Conservation (phyloP, 192 early-diverging fungal species). For the Paraglomus brasilianum region DNA sequence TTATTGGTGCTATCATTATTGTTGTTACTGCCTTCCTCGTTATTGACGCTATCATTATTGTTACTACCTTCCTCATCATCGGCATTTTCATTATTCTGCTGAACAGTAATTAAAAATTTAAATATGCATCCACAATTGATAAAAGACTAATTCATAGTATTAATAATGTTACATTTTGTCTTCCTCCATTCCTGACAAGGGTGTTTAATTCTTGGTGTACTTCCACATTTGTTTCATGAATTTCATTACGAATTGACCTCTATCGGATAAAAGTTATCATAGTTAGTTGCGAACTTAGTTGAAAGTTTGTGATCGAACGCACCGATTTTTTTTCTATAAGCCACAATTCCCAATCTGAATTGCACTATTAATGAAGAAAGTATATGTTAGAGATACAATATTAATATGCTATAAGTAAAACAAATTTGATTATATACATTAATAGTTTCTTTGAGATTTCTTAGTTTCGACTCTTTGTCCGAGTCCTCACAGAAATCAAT, state of each 20-base stretch:
- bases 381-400: slow-evolving; percentile 17
- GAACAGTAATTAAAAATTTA: slow-evolving; percentile 22
- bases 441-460: slow-evolving; percentile 21
- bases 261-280: slow-evolving; percentile 26
- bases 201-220: slow-evolving; percentile 24
- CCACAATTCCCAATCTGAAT: slow-evolving; percentile 26
- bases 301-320: slow-evolving; percentile 18
- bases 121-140: slow-evolving; percentile 20
- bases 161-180: slow-evolving; percentile 24
- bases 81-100: slow-evolving; percentile 20
- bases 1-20: slow-evolving; percentile 1
- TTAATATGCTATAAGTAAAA: slow-evolving; percentile 5
- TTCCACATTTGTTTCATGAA: slow-evolving; percentile 17
- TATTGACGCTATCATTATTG: neutral
- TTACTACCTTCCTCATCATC: slow-evolving; percentile 12
- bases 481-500: neutral
- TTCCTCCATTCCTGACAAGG: slow-evolving; percentile 10
- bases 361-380: slow-evolving; percentile 21
- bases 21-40: slow-evolving; percentile 6
- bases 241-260: slow-evolving; percentile 19
- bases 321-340: slow-evolving; percentile 18
- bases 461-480: slow-evolving; percentile 9
- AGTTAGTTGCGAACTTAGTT: slow-evolving; percentile 15
- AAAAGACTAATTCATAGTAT: slow-evolving; percentile 25
- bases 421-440: slow-evolving; percentile 25